Evolutionary conservation across 352 stramenopile species (phyloP), one percentile per base, ranked within the genome.

Genomic region (Peronospora farinosa): DNA sequence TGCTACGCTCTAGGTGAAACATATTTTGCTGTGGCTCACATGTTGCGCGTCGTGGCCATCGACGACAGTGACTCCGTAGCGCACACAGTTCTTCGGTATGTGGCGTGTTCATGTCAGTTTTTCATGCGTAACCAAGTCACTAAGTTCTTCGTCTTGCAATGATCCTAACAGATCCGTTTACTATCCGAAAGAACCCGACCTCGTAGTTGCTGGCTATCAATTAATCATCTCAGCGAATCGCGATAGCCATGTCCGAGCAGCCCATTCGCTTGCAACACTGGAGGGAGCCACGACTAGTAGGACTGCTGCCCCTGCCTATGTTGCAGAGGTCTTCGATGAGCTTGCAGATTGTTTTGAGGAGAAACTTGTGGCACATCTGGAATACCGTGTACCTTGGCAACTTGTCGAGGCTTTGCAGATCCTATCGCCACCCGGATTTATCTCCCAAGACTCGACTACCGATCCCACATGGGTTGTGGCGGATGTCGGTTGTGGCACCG

Each of bases 321-420:
- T 92, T 27, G 71, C 65, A 11, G 54, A 86, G 51, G 78, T 92
- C 9, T 92, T 92, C 52, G 76, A 92, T 50, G 74, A 88, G 15
- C 64, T 92, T 27, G 74, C 80, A 5, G 78, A 89, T 10, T 78
- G 56, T 10, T 92, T 92, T 58, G 80, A 92, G 47, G 78, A 89
- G 28, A 92, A 89, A 40, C 65, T 92, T 23, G 76, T 92, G 53
- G 75, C 57, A 23, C 80, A 88, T 31, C 42, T 92, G 27, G 74
- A 87, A 57, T 92, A 92, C 47, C 75, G 74, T 45, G 76, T 89
- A 13, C 80, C 80, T 28, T 92, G 80, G 80, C 68, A 87, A 41
- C 77, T 92, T 25, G 63, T 88, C 6, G 74, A 88, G 9, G 74
- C 68, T 12, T 50, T 92, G 12, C 65, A 84, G 47, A 63, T 56